Evolutionary conservation across 2,329 filamentous ascomycete genomes (phyloP).

Genomic region (Nemania serpens): DNA sequence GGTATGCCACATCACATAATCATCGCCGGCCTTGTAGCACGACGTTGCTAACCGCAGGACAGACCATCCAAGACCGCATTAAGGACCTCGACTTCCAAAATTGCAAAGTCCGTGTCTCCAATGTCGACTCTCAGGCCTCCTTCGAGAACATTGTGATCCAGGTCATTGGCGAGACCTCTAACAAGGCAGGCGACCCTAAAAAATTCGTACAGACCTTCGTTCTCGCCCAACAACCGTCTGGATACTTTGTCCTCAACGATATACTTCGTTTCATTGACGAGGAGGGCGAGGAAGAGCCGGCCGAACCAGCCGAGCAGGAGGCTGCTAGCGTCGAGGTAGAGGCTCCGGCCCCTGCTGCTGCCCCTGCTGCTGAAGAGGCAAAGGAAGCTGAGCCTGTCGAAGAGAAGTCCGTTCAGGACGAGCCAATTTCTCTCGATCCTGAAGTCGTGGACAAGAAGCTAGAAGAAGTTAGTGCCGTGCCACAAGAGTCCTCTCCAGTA

Average conservation of each 20-base stretch:
- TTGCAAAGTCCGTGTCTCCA: conserved; percentile 97
- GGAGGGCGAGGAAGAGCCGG: conserved; percentile 74
- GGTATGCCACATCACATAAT: conserved; percentile 59
- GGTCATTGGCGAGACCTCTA: conserved; percentile 97
- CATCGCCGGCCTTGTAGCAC: background rate
- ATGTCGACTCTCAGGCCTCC: conserved; percentile 94
- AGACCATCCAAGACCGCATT: conserved; percentile 95
- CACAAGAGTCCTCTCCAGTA: conserved; percentile 46
- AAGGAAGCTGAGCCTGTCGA: conserved; percentile 43
- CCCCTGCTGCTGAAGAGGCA: conserved; percentile 36
- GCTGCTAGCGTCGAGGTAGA: conserved; percentile 36
- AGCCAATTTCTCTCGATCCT: conserved; percentile 44
- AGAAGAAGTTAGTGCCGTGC: conserved; percentile 60
- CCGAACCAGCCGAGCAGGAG: conserved; percentile 45
- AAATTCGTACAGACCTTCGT: conserved; percentile 99
- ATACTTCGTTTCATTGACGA: conserved; percentile 93
- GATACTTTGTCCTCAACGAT: conserved; percentile 98
- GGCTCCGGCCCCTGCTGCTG: conserved; percentile 34
- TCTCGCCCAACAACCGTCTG: conserved; percentile 91
- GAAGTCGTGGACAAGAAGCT: conserved; percentile 74
- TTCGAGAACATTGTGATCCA: conserved; percentile 95
- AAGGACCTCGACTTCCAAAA: conserved; percentile 92
- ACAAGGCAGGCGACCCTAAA: conserved; percentile 86
- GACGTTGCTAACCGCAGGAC: conserved; percentile 12
- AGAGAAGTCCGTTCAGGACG: conserved; percentile 44